Base-by-base conservation (phyloP, 2,329 filamentous ascomycete species). In the Moelleriella libera region DNA sequence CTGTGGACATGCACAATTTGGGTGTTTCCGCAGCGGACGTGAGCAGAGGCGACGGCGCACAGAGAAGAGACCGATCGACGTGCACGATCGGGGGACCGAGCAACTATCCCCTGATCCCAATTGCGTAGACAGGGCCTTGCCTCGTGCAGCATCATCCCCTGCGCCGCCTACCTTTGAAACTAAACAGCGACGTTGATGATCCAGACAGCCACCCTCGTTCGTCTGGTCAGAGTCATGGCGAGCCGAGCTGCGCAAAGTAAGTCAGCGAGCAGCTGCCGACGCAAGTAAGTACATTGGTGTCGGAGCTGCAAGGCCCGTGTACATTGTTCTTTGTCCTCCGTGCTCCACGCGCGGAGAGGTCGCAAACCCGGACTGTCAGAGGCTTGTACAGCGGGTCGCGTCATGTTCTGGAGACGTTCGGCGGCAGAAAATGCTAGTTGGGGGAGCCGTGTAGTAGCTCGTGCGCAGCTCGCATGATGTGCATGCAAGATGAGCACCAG, bases 271-370 rank as follows among this genome's bases (percentile, higher is more conserved):
- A 21, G 21, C 21, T 21, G 12, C 8, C 9, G 12, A 39, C 12
- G 12, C 9, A 39, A 11, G 10, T n/a, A 41, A 12, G 6, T n/a
- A 7, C 40, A 14, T 41, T 48, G 46, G 45, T 32, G 45, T 34
- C 46, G 49, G 49, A 50, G 41, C 30, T 46, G 30, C 14, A n/a
- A 46, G 46, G 49, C 21, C 34, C 5, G 31, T n/a, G 28, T 30
- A 32, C 31, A 10, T 39, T 28, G 45, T 41, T 34, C 45, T 30
- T 5, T 30, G 30, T 46, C 44, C 40, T 44, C 34, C n/a, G 32
- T 42, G 12, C 31, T 48, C 47, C 44, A 43, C 21, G 10, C 28
- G 42, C 30, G 6, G 10, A 14, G 34, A 34, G 31, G 39, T 9
- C 6, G 12, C 31, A 30, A 48, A 14, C 10, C 41, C 29, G 41